Conservation (phyloP, 2,329 filamentous ascomycete species). For the Colletotrichum abscissum region DNA sequence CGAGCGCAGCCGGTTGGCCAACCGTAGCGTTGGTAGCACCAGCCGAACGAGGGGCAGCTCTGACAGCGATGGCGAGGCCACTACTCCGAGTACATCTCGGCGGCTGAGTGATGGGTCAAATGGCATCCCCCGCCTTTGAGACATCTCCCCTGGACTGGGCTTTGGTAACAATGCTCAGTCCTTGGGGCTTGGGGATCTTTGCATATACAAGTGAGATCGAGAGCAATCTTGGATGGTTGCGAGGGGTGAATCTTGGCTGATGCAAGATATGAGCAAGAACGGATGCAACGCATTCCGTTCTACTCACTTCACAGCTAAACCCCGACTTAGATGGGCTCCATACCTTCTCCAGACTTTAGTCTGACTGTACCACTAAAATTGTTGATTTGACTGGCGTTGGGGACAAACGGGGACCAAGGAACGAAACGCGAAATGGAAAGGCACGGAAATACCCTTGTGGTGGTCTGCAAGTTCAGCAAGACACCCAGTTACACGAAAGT, state of each 20-base stretch:
- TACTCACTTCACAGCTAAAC: background rate
- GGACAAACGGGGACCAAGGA: background rate
- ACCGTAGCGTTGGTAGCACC: constrained; percentile 36
- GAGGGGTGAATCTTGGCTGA: background rate
- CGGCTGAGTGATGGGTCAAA: constrained; percentile 47
- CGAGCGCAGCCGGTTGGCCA: constrained; percentile 43
- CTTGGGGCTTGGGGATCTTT: background rate
- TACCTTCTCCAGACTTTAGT: background rate
- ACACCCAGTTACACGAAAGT: constrained; percentile 23
- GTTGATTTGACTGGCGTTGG: constrained; percentile 14
- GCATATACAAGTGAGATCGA: background rate
- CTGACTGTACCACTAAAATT: constrained; percentile 2
- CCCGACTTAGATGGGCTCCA: background rate
- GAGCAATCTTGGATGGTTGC: background rate
- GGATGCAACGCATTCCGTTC: background rate
- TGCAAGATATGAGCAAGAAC: background rate
- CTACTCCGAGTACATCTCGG: constrained; percentile 33
- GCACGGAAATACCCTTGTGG: constrained; percentile 34
- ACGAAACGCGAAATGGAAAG: constrained; percentile 10
- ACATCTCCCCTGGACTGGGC: background rate
- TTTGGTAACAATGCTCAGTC: background rate
- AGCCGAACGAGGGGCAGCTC: constrained; percentile 40
- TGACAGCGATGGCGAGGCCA: constrained; percentile 39
- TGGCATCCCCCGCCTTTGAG: constrained; percentile 48
- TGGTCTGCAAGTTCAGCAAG: background rate